Evolutionary conservation across 495 filamentous ascomycete genomes (phyloP), one percentile per base, ranked within the genome.

Genomic region (Gamarada debralockiae): DNA sequence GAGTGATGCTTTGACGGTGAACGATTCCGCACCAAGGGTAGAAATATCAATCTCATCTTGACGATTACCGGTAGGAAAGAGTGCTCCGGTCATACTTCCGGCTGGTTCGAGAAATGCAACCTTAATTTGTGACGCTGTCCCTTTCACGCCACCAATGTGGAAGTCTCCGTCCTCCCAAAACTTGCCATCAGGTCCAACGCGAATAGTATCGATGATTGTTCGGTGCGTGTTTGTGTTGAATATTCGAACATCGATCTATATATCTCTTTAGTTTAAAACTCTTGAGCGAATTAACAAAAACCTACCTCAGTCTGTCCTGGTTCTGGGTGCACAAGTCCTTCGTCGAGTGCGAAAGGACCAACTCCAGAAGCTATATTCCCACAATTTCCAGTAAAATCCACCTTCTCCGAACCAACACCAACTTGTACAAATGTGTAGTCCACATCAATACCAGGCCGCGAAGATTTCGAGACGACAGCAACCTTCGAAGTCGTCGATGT

Each of bases 31-130:
- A 24, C 15, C 20, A 2, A 24, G 15, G 13, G 48, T 15, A 15
- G 18, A 23, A 14, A 50, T 20, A 8, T 12, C 15, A 15, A 90
- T 67, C 2, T 31, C 58, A 50, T 90, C 80, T 8, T 73, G 58
- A 0, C 65, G 60, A 23, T 73, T 73, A 0, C 82, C 81, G 0
- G 85, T 87, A 2, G 85, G 85, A 23, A 89, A 60, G 20, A 81
- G 58, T 37, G 70, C 70, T 3, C 84, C 84, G 0, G 85, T 88
- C 56, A 76, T 81, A 5, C 82, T 78, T 0, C 85, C 86, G 0
- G 76, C 82, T 0, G 85, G 85, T 14, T 82, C 65, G n/a, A 84
- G 43, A 53, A 89, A 90, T 48, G 79, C 74, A 3, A 89, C 71
- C 17, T 73, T 66, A 22, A 89, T 75, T 3, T 65, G 68, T 0